These are phyloP conservation scores for Cercospora zeae-maydis DNA, from an alignment of 2,329 filamentous ascomycete species.

Conservation along the genomic window DNA sequence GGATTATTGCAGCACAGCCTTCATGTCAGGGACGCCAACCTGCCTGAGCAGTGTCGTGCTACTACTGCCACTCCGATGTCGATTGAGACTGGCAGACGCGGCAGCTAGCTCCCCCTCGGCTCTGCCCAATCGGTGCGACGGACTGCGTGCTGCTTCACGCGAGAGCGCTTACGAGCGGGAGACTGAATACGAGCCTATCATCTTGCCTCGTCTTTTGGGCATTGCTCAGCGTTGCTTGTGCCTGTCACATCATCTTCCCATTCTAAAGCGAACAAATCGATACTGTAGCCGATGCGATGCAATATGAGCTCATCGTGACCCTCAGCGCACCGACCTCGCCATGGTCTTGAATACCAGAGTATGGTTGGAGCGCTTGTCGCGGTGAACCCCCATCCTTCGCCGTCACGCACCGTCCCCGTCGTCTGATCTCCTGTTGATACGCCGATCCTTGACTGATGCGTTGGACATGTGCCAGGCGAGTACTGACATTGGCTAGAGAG, in stretches of 20 bases:
- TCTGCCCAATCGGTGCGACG: not conserved
- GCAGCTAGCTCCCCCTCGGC: not conserved
- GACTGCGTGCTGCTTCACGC: not conserved
- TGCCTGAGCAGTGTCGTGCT: not conserved
- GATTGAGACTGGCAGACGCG: not conserved
- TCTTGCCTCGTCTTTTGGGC: slow-evolving; percentile 3
- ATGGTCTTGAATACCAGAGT: not conserved
- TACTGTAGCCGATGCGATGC: not conserved
- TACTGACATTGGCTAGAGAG: not conserved
- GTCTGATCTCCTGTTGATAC: not conserved
- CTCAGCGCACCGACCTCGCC: not conserved
- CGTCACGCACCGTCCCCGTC: not conserved
- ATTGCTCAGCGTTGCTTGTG: slow-evolving; percentile 1
- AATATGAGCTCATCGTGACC: not conserved
- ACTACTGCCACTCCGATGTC: not conserved
- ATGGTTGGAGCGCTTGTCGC: not conserved
- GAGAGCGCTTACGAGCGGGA: not conserved
- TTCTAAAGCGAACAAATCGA: not conserved
- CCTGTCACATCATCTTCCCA: not conserved
- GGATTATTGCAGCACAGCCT: not conserved
- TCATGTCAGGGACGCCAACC: not conserved
- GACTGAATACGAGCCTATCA: not conserved
- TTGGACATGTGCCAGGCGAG: not conserved
- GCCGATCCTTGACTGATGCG: not conserved
- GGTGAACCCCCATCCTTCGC: not conserved